Base-by-base conservation (phyloP, 805 yeast species). In the Cephaloascus fragrans region DNA sequence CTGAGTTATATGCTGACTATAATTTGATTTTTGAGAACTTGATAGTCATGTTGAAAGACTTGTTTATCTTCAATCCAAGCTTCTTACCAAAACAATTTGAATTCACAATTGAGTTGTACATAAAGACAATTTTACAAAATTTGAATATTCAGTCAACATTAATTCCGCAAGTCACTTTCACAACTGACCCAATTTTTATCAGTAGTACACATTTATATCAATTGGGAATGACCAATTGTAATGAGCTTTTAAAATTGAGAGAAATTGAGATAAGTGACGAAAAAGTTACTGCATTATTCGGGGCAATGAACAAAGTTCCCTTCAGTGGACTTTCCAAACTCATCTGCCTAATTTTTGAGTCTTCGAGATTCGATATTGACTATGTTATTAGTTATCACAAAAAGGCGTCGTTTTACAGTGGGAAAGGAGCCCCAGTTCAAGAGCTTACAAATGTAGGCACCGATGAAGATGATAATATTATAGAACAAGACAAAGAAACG, bases 21-120 rank as follows among this genome's bases (percentile, higher is more conserved):
- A 36, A 51, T 8, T 46, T 48, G 17, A 53, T 59, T 4, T 53
- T 49, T 34, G 39, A 41, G 10, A 38, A 55, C 26, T 40, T 64
- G 17, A 45, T 64, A 10, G 42, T 46, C 4, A 43, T 61, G 4
- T 52, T 62, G 37, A 64, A 61, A 39, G 71, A 66, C 34, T 47
- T 65, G 39, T 44, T 66, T 6, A 62, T 67, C 16, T 67, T 56
- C 39, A 71, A 67, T 44, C 56, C 61, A 23, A 23, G 28, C 28
- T 23, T 23, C 10, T 6, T 23, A 8, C 6, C 1, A 8, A 12
- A 23, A 23, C 28, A 23, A 23, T 23, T 8, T 23, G 28, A 23
- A 23, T 23, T 23, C 28, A 23, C 28, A 6, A 23, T 23, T 23
- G 28, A 23, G 6, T 23, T 23, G 12, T 23, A 23, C 12, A 6